phyloP scores from a whole-genome alignment of 306 rosid species.

The Arachis stenosperma region DNA sequence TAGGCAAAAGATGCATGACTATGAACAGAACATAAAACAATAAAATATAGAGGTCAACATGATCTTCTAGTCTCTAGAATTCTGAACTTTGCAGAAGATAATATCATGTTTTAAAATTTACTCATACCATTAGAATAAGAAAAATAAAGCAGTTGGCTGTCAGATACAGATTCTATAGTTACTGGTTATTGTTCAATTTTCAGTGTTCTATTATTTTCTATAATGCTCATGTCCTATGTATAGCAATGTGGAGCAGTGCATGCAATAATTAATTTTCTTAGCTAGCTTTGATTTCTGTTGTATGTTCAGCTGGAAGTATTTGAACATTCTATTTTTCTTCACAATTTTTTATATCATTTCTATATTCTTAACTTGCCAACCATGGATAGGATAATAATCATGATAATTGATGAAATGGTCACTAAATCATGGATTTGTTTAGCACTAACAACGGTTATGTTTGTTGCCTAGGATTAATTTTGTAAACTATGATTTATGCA shows the following conservation, averaged over 20 bases:
- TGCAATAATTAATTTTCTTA: background rate
- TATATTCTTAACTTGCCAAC: background rate
- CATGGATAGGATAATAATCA: background rate
- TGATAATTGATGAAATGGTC: background rate
- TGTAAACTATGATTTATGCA: no score
- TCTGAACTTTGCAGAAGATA: background rate
- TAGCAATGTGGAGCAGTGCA: background rate
- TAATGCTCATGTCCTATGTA: background rate
- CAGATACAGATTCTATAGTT: background rate
- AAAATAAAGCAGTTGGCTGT: background rate
- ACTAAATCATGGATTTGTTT: background rate
- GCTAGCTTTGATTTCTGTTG: background rate
- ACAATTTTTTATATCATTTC: background rate
- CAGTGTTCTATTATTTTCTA: background rate
- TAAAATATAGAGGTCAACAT: background rate
- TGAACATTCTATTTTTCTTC: background rate
- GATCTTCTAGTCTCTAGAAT: background rate
- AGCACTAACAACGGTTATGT: no score
- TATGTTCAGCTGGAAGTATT: background rate
- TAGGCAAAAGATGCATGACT: background rate
- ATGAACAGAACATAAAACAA: background rate
- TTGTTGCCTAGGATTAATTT: no score
- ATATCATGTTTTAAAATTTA: background rate
- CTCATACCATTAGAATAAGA: background rate
- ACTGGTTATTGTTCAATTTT: background rate